Evolutionary conservation across 2,329 filamentous ascomycete genomes (phyloP), one percentile per base, ranked within the genome.

Genomic region (Hirsutella thompsonii): DNA sequence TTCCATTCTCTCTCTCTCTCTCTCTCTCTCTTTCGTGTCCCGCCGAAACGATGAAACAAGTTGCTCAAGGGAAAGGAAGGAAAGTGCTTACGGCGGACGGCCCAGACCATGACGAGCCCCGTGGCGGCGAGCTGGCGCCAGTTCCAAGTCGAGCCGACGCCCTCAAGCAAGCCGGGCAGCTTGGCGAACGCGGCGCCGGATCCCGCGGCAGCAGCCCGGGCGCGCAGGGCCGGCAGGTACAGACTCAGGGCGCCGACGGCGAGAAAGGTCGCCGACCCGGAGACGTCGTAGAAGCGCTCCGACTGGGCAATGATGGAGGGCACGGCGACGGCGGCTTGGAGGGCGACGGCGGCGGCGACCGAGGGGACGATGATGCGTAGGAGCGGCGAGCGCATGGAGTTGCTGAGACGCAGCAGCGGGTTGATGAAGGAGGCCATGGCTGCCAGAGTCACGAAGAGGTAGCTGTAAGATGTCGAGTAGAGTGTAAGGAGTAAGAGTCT

Each of bases 281-380:
- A 79, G 37, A 80, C 57, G 54, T 84, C 81, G 55, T 81, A 84
- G 64, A 81, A 81, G 30, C 74, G 70, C 52, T 84, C 81, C 6
- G 74, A 72, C 50, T 76, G 69, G 26, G 65, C 62, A 20, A 69
- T 47, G 45, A 81, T 74, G 5, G 76, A 81, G 5, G 80, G 80
- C 2, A 79, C 54, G 4, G 75, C 79, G 6, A 76, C 72, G 33
- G 69, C 74, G 8, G 70, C 65, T 60, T 83, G 80, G 37, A 83
- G 64, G 2, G 72, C 73, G 49, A 78, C 78, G 2, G 78, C 78
- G 9, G 79, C 69, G 5, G 70, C 70, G 11, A 81, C 68, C 29
- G 70, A 70, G 2, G 79, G 80, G 2, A 81, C 63, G 9, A 81
- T 60, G 1, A 75, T 80, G 35, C 76, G 68, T 11, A 83, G 64